phyloP scores from a whole-genome alignment of 2,329 filamentous ascomycete species.

The Botrytis aclada region DNA sequence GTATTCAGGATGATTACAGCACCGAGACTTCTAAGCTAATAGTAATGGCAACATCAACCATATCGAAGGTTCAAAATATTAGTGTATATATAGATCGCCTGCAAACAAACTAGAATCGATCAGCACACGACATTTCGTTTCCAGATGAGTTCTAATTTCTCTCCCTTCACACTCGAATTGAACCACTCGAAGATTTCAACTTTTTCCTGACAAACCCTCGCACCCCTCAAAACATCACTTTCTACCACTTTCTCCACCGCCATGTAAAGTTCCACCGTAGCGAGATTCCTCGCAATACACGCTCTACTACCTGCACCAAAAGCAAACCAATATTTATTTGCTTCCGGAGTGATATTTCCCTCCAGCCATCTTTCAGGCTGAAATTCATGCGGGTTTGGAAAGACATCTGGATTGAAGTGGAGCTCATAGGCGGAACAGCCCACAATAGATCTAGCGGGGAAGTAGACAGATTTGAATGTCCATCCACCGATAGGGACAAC shows the following conservation, averaged over 20 bases:
- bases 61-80: too few species aligned
- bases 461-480: conserved; percentile 34
- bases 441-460: conserved; percentile 46
- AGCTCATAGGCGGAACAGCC: conserved; percentile 46
- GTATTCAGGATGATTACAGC: not conserved
- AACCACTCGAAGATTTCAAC: conserved; percentile 56
- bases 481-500: conserved; percentile 41
- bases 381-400: conserved; percentile 44
- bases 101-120: too few species aligned
- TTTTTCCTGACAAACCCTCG: conserved; percentile 40
- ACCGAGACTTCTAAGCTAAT: not conserved
- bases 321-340: conserved; percentile 45
- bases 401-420: conserved; percentile 46
- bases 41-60: not conserved
- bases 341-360: conserved; percentile 38
- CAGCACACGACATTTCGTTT: not conserved
- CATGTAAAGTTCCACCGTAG: conserved; percentile 44
- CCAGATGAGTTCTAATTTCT: conserved; percentile 44
- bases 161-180: conserved; percentile 50
- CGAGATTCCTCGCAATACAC: conserved; percentile 51
- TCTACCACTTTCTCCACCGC: conserved; percentile 44
- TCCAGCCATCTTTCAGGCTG: conserved; percentile 49
- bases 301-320: conserved; percentile 48
- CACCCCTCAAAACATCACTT: conserved; percentile 45
- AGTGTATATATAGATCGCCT: not conserved